phyloP scores from a whole-genome alignment of 148 eudicot genomes.

The Vaccinium myrtillus region DNA sequence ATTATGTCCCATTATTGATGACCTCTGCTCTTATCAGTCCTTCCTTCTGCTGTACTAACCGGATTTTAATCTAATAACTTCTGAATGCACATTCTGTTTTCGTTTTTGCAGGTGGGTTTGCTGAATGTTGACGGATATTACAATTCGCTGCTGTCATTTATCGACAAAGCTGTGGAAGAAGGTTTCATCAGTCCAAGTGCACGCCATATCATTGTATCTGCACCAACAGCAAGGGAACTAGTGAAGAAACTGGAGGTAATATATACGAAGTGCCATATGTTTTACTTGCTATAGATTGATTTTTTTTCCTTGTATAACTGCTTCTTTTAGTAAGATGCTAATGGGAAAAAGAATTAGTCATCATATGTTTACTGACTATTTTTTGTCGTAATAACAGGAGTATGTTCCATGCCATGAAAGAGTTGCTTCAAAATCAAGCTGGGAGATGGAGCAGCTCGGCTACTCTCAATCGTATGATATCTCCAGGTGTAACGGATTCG shows the following conservation, averaged over 20 bases:
- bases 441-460: constrained; percentile 85
- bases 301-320: background rate
- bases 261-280: background rate
- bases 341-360: background rate
- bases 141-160: constrained; percentile 77
- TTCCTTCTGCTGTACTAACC: background rate
- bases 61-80: background rate
- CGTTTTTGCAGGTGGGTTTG: constrained; percentile 70
- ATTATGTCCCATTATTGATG: background rate
- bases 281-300: background rate
- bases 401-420: constrained; percentile 82
- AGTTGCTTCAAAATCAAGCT: constrained; percentile 78
- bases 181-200: constrained; percentile 88
- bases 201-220: constrained; percentile 86
- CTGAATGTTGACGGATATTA: constrained; percentile 96
- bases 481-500: constrained; percentile 40
- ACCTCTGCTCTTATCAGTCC: background rate
- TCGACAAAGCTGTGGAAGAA: constrained; percentile 98
- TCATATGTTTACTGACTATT: background rate
- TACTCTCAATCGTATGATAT: constrained; percentile 52
- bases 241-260: constrained; percentile 83
- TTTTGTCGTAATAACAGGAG: constrained; percentile 38
- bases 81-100: background rate
- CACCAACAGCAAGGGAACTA: constrained; percentile 76
- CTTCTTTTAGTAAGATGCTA: background rate